Evolutionary conservation across 2,329 filamentous ascomycete genomes (phyloP), one percentile per base, ranked within the genome.

Genomic region (Phaeosphaeria sp.): DNA sequence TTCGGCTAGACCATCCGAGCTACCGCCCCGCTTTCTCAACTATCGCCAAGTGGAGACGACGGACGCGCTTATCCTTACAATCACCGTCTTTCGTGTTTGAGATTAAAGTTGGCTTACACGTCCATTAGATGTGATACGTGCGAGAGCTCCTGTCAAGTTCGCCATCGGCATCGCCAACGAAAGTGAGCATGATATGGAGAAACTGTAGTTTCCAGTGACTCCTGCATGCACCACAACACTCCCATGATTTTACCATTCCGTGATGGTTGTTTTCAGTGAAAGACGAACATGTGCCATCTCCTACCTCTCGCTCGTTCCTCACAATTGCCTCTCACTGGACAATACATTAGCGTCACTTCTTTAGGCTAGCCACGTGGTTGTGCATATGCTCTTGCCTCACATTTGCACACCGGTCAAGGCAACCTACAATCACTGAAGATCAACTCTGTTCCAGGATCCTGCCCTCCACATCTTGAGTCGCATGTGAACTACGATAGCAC

Each of bases 361-460:
- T 57, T 33, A 18, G 54, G 58, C 33, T 61, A 57, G 58, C 54
- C 52, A 62, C 59, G 59, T 64, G 46, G 23, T 44, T 52, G 46
- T 52, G 49, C 50, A 56, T 56, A 27, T n/a, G 44, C 46, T 39
- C 20, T 47, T 39, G 43, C 43, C 51, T 53, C 51, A 41, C 27
- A 13, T 41, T 53, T 39, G 15, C 25, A 53, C 51, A 47, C 51
- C 51, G 43, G 27, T 48, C 51, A 43, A 42, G 18, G 18, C 20
- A 18, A 25, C 13, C 30, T 7, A 36, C 30, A 36, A 36, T 36
- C 30, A 36, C 30, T 13, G 11, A 36, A 36, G 6, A 36, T 22
- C 47, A 50, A 22, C 11, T 22, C 43, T 7, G 7, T 25, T 25
- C 6, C 43, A 25, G 5, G 2, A 17, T 21, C 18, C 21, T 25